These are phyloP conservation scores for Microascus cirrosus DNA, from an alignment of 2,329 filamentous ascomycete genomes.

Conservation along the genomic window DNA sequence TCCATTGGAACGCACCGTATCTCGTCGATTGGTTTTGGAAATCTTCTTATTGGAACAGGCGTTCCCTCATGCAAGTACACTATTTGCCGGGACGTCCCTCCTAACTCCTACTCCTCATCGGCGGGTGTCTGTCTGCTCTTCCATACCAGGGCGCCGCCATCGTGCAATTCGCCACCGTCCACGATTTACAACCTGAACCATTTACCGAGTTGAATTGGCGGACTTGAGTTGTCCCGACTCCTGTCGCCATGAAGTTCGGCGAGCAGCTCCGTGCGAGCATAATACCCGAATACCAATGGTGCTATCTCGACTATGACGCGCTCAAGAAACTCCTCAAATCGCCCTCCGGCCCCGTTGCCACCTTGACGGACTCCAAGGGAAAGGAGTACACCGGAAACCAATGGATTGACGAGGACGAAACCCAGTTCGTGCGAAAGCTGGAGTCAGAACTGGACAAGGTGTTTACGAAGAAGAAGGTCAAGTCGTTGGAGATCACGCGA, in stretches of 20 bases:
- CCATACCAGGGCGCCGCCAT: not conserved
- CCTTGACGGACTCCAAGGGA: constrained; percentile 16
- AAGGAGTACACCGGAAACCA: constrained; percentile 36
- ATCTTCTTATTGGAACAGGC: too few relatives aligned
- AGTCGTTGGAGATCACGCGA: constrained; percentile 88
- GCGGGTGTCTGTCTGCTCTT: not conserved
- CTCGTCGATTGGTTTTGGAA: too few relatives aligned
- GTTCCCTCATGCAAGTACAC: too few relatives aligned
- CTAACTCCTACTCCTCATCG: too few relatives aligned
- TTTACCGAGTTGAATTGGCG: not conserved
- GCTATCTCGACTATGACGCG: constrained; percentile 96
- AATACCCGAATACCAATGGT: constrained; percentile 94
- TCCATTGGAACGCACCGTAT: too few relatives aligned
- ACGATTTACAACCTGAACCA: not conserved
- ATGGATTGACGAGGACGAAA: constrained; percentile 91
- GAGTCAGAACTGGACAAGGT: constrained; percentile 95
- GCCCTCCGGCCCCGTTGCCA: constrained; percentile 38
- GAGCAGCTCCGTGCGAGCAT: constrained; percentile 92
- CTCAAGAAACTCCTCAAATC: constrained; percentile 80
- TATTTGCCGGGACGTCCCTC: too few relatives aligned
- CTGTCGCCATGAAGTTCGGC: constrained; percentile 69
- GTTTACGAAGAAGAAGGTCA: constrained; percentile 93
- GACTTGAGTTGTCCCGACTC: not conserved
- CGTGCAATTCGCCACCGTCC: not conserved
- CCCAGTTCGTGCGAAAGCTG: constrained; percentile 72